These are phyloP conservation scores for Retiboletus flavoniger DNA, from an alignment of 1,284 basidiomycete genomes.

Conservation along the genomic window DNA sequence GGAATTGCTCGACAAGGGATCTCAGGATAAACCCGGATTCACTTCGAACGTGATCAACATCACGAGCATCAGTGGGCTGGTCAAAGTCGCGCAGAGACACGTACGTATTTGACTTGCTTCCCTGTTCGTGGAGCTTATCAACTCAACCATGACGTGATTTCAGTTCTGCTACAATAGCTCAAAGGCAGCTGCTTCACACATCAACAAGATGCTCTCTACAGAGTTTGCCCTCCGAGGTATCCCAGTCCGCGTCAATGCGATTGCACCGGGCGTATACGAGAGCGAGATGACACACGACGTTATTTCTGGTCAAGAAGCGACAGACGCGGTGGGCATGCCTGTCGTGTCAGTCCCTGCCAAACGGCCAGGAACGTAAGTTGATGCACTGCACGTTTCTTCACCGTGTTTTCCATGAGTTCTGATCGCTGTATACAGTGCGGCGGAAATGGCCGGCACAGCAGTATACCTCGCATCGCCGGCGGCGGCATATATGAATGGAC, in stretches of 20 bases:
- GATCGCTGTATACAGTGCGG: constrained; percentile 44
- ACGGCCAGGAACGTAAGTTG: constrained; percentile 65
- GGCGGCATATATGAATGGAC: constrained; percentile 71
- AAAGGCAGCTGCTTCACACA: constrained; percentile 72
- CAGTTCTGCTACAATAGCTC: constrained; percentile 79
- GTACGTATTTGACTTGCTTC: constrained; percentile 40
- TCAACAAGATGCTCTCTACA: constrained; percentile 72
- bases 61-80: constrained; percentile 70
- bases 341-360: constrained; percentile 58
- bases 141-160: background rate
- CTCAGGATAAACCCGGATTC: constrained; percentile 53
- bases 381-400: background rate
- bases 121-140: background rate
- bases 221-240: constrained; percentile 69
- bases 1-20: constrained; percentile 69
- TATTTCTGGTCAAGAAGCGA: constrained; percentile 48
- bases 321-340: constrained; percentile 54
- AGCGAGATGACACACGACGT: constrained; percentile 70
- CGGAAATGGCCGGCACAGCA: constrained; percentile 72
- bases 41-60: constrained; percentile 71
- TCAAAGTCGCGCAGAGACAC: constrained; percentile 71
- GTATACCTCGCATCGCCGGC: constrained; percentile 71
- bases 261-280: constrained; percentile 72
- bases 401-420: background rate
- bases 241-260: constrained; percentile 63